A percentile compares a stretch with the other conserved stretches of the same genome.
Conservation (phyloP, 2,329 filamentous ascomycete species). For the Huntiella savannae region DNA sequence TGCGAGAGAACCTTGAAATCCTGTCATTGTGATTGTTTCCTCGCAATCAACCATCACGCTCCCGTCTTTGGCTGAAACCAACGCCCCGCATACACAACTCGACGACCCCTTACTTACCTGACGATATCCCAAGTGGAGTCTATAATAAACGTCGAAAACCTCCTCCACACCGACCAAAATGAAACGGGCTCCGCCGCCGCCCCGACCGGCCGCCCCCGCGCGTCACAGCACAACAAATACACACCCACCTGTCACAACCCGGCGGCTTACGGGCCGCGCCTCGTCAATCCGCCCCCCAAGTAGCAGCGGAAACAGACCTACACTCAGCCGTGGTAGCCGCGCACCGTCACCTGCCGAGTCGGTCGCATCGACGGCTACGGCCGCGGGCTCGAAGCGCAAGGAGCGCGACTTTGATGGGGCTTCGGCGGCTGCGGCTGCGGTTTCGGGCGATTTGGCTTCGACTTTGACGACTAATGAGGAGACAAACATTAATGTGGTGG, state of each 20-base stretch:
- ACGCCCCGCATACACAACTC: not conserved
- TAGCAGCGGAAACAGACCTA: not conserved
- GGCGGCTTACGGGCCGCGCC: conserved; percentile 9
- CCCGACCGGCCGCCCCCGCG: no score
- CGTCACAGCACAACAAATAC: no score
- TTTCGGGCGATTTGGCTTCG: conserved; percentile 19
- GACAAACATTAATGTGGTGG: conserved; percentile 95
- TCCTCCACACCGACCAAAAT: no score
- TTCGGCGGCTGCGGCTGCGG: no score
- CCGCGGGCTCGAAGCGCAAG: conserved; percentile 55
- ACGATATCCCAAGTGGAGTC: no score
- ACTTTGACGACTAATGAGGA: conserved; percentile 43
- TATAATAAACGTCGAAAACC: no score
- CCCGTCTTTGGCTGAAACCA: no score
- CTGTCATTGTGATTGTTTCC: no score
- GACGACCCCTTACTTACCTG: not conserved
- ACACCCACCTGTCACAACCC: not conserved
- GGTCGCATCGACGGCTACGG: conserved; percentile 33
- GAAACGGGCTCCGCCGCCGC: no score
- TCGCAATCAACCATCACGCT: no score
- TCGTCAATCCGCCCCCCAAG: conserved; percentile 6
- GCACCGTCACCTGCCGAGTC: conserved; percentile 55
- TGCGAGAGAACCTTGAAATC: no score
- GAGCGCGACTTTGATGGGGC: conserved; percentile 58
- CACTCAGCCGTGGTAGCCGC: conserved; percentile 15